Conservation (phyloP, 805 yeast species). For the Lipomyces yamanashiensis region DNA sequence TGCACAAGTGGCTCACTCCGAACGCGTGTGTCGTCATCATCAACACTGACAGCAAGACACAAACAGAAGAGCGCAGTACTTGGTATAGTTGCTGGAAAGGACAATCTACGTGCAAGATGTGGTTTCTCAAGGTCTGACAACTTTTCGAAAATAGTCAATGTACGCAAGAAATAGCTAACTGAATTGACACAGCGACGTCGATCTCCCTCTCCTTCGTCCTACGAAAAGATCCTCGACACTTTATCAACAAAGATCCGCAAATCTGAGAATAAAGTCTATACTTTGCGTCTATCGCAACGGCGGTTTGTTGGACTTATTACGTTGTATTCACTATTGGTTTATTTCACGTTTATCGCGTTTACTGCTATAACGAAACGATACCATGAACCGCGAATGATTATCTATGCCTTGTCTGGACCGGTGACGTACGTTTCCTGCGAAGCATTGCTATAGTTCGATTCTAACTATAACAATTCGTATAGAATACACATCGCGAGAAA, state of each 20-base stretch:
- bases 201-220: slow-evolving; percentile 37
- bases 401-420: slow-evolving; percentile 33
- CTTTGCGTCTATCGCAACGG: slow-evolving; percentile 34
- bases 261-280: slow-evolving; percentile 33
- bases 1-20: neutral
- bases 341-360: slow-evolving; percentile 38
- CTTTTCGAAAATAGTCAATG: neutral
- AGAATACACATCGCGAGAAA: slow-evolving; percentile 24
- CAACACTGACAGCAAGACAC: neutral
- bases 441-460: neutral
- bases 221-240: slow-evolving; percentile 45
- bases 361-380: slow-evolving; percentile 28
- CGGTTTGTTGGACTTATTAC: slow-evolving; percentile 43
- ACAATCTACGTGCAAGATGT: too few relatives aligned
- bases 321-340: slow-evolving; percentile 43
- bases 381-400: slow-evolving; percentile 16
- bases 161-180: neutral
- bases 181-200: slow-evolving; percentile 9
- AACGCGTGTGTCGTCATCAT: slow-evolving; percentile 7
- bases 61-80: neutral
- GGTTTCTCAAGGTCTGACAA: slow-evolving; percentile 18
- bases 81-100: neutral
- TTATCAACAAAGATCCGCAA: slow-evolving; percentile 41
- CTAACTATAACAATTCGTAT: neutral
- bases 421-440: slow-evolving; percentile 23